These are phyloP conservation scores for Prinsepia uniflora DNA, from an alignment of 306 rosid species.

Conservation along the genomic window DNA sequence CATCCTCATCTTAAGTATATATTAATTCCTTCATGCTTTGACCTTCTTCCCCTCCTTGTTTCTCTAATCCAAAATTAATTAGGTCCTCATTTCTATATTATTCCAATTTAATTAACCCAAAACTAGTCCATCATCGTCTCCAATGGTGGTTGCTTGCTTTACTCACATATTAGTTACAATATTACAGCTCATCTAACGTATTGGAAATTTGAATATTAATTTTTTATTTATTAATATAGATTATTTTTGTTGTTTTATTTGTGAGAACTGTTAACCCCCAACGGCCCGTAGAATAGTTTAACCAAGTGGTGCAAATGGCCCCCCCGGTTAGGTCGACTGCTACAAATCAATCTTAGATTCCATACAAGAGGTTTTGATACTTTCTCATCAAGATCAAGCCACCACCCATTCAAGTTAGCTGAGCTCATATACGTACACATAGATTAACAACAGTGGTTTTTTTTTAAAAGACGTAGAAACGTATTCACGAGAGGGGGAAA, in stretches of 20 bases:
- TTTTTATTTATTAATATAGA: neutral
- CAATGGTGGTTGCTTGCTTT: conserved; percentile 27
- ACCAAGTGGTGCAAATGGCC: conserved; percentile 9
- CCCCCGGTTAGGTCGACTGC: conserved; percentile 14
- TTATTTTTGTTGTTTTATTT: neutral
- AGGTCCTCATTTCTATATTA: neutral
- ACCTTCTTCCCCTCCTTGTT: conserved; percentile 21
- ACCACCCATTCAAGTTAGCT: neutral
- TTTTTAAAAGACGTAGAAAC: no score
- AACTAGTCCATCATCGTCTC: conserved; percentile 23
- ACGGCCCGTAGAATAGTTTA: conserved; percentile 4
- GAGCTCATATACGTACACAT: neutral
- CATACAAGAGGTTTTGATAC: neutral
- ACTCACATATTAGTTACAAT: conserved; percentile 11
- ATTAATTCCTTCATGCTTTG: conserved; percentile 21
- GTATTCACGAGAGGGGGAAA: no score
- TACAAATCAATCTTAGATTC: conserved; percentile 7
- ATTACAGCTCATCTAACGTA: conserved; percentile 38
- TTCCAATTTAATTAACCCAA: neutral
- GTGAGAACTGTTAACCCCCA: neutral
- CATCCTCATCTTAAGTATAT: conserved; percentile 25
- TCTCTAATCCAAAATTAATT: neutral
- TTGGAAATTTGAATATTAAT: neutral
- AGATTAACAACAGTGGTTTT: no score
- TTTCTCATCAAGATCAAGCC: conserved; percentile 1